These are phyloP conservation scores for Hibiscus trionum DNA, from an alignment of 345 rosid genomes.

Conservation along the genomic window DNA sequence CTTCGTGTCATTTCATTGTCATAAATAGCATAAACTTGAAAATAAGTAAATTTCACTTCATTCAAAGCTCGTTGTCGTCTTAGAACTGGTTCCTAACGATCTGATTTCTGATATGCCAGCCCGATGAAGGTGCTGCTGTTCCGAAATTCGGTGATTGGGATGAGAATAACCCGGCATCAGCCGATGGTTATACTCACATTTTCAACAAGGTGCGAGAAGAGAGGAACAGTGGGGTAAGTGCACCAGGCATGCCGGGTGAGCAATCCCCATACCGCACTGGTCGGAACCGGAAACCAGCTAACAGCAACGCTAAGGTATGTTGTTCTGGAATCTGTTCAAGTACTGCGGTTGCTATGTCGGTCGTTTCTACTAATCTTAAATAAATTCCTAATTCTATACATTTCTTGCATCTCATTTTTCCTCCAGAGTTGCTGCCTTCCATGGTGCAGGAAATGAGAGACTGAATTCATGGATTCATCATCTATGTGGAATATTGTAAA, in stretches of 20 bases:
- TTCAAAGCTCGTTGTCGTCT: neutral
- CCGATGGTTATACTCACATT: slow-evolving; percentile 82
- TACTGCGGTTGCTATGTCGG: neutral
- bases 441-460: slow-evolving; percentile 50
- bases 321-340: slow-evolving; percentile 1
- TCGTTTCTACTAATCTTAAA: neutral
- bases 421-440: slow-evolving; percentile 60
- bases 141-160: slow-evolving; percentile 95
- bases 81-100: slow-evolving; percentile 6
- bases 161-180: slow-evolving; percentile 70
- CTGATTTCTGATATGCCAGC: slow-evolving; percentile 28
- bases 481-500: slow-evolving; percentile 22
- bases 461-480: slow-evolving; percentile 6
- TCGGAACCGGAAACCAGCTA: slow-evolving; percentile 17
- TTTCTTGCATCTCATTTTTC: neutral
- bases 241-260: slow-evolving; percentile 36
- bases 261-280: slow-evolving; percentile 24
- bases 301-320: slow-evolving; percentile 41
- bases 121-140: slow-evolving; percentile 66
- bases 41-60: neutral
- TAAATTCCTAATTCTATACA: neutral
- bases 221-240: slow-evolving; percentile 42
- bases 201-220: slow-evolving; percentile 80
- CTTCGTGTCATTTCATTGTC: neutral
- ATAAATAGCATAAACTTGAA: neutral